A percentile compares a stretch with the other conserved stretches of the same genome.
phyloP scores from a whole-genome alignment of 2,329 filamentous ascomycete species.

The Davidsoniella eucalypti region DNA sequence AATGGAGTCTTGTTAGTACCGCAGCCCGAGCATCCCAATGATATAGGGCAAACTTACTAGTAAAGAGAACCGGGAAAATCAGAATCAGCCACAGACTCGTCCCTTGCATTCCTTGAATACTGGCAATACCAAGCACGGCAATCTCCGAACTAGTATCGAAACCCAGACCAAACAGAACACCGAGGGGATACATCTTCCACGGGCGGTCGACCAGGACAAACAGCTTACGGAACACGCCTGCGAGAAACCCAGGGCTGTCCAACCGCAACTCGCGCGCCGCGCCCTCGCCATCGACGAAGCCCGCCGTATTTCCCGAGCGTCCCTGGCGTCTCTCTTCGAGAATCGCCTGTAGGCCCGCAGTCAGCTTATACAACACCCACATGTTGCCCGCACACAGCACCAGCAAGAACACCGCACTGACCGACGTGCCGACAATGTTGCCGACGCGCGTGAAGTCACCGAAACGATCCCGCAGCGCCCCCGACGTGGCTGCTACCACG shows the following conservation, averaged over 20 bases:
- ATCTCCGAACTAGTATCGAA: constrained; percentile 95
- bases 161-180: constrained; percentile 75
- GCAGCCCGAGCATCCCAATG: background rate
- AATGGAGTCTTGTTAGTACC: background rate
- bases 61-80: constrained; percentile 81
- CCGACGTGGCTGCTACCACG: constrained; percentile 79
- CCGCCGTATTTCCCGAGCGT: constrained; percentile 16
- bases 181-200: constrained; percentile 94
- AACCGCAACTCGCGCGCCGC: constrained; percentile 42
- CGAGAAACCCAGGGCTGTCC: constrained; percentile 62
- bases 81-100: constrained; percentile 89
- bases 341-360: constrained; percentile 49
- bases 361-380: constrained; percentile 67
- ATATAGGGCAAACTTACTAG: constrained; percentile 32
- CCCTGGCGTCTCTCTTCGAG: constrained; percentile 27
- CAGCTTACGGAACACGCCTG: constrained; percentile 51
- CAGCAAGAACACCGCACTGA: constrained; percentile 70
- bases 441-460: constrained; percentile 65
- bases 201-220: constrained; percentile 60
- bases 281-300: constrained; percentile 18
- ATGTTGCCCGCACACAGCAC: constrained; percentile 69
- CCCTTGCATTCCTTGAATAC: constrained; percentile 68
- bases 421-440: constrained; percentile 74
- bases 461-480: constrained; percentile 66
- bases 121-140: constrained; percentile 77